Percentiles rank a stretch among this genome's conserved stretches.
These are phyloP conservation scores for Paramecium biaurelia DNA, from an alignment of 73 alveolate genomes.

Conservation along the genomic window DNA sequence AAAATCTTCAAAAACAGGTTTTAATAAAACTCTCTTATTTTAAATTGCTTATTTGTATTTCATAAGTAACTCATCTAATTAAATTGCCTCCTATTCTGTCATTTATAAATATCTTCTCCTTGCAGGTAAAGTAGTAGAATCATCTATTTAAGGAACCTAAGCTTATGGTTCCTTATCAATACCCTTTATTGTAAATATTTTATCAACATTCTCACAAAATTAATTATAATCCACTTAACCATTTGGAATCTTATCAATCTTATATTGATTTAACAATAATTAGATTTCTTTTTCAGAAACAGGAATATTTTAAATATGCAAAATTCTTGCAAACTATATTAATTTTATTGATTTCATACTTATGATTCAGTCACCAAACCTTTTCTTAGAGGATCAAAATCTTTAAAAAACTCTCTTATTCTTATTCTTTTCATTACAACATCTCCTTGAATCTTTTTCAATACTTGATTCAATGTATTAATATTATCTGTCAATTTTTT, in stretches of 20 bases:
- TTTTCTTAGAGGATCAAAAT: conserved; percentile 87
- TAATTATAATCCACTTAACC: conserved; percentile 73
- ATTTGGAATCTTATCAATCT: conserved; percentile 68
- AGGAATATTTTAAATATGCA: conserved; percentile 82
- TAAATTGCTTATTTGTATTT: conserved; percentile 71
- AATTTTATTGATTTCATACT: neutral
- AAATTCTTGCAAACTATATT: conserved; percentile 77
- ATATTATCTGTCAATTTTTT: conserved; percentile 38
- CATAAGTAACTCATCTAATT: conserved; percentile 65
- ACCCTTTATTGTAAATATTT: conserved; percentile 79
- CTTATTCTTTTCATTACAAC: conserved; percentile 88
- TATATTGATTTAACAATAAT: conserved; percentile 68
- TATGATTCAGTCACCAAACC: conserved; percentile 77
- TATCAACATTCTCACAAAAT: conserved; percentile 78
- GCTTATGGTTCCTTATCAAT: conserved; percentile 83
- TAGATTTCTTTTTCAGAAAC: conserved; percentile 86
- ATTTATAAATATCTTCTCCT: conserved; percentile 77
- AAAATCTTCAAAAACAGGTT: conserved; percentile 87
- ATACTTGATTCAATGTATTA: conserved; percentile 75
- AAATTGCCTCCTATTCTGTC: conserved; percentile 71
- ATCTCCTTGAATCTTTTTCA: conserved; percentile 81
- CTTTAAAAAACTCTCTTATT: conserved; percentile 90
- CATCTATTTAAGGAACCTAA: conserved; percentile 69
- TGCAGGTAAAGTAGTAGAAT: conserved; percentile 70
- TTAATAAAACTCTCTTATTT: conserved; percentile 76